Conservation (phyloP, 2,329 filamentous ascomycete species). For the Botrytis fabae region DNA sequence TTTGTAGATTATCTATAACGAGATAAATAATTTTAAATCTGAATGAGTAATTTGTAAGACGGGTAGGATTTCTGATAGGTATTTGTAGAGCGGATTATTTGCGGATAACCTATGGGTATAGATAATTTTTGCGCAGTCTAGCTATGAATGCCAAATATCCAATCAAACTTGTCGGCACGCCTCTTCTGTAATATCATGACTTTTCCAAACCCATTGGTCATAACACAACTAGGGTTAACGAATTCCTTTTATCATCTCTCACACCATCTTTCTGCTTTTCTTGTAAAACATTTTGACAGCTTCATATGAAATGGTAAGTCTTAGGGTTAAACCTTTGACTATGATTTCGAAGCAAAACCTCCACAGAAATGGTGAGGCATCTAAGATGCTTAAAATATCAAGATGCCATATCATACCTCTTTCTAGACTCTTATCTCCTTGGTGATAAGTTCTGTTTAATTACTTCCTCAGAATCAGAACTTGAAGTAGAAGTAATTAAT, state of each 20-base stretch:
- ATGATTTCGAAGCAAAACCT: neutral
- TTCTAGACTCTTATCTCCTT: no score
- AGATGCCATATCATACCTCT: neutral
- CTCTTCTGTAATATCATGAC: neutral
- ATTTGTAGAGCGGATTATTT: no score
- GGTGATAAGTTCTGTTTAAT: no score
- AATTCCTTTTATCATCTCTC: neutral
- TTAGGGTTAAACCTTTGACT: no score
- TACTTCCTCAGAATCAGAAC: no score
- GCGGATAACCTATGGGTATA: no score
- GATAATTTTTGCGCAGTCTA: no score
- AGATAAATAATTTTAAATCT: no score
- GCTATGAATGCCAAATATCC: rapidly evolving
- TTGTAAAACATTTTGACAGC: neutral
- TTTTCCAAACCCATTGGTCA: neutral
- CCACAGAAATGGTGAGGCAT: neutral
- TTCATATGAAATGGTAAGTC: neutral
- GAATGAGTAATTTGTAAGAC: no score
- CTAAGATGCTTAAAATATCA: neutral
- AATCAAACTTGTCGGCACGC: neutral
- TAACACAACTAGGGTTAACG: neutral
- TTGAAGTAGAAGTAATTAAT: no score
- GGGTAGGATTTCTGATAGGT: no score
- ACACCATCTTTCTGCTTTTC: neutral
- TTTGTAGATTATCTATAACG: no score